phyloP scores from a whole-genome alignment of 257 asterid genomes.

The Fraxinus pennsylvanica region DNA sequence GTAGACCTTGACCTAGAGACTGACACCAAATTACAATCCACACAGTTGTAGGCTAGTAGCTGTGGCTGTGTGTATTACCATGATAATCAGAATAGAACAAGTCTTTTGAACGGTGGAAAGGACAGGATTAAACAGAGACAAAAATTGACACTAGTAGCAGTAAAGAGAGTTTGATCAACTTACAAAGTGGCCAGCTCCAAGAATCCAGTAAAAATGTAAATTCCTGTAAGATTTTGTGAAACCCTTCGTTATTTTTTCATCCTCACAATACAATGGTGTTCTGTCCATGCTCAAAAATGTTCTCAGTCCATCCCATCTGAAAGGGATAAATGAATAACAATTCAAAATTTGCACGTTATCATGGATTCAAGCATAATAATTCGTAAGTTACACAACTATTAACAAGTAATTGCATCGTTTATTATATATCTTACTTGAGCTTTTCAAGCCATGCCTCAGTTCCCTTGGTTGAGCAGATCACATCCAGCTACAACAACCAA shows the following conservation, averaged over 20 bases:
- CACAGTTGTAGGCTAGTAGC: background rate
- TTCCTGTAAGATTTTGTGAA: conserved; percentile 69
- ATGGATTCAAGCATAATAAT: too few relatives aligned
- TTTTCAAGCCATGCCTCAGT: conserved; percentile 90
- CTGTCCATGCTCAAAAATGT: conserved; percentile 58
- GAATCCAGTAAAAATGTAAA: conserved; percentile 84
- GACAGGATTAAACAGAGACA: background rate
- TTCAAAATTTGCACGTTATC: too few relatives aligned
- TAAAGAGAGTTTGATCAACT: conserved; percentile 31
- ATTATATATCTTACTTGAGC: conserved; percentile 62
- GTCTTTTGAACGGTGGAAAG: too few relatives aligned
- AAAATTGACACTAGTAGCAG: background rate
- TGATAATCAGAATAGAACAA: too few relatives aligned
- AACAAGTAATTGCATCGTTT: background rate
- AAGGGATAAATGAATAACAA: background rate
- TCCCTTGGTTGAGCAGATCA: conserved; percentile 87
- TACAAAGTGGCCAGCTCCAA: conserved; percentile 98
- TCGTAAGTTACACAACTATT: too few relatives aligned
- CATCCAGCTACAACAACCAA: conserved; percentile 63
- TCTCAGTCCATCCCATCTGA: conserved; percentile 84
- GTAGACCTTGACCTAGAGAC: background rate
- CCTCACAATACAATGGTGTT: conserved; percentile 62
- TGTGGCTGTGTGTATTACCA: too few relatives aligned
- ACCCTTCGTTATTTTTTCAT: conserved; percentile 50
- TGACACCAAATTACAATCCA: background rate